A percentile compares a stretch with the other conserved stretches of the same genome.
These are phyloP conservation scores for Stylosanthes scabra DNA, from an alignment of 331 rosid genomes.

Conservation along the genomic window DNA sequence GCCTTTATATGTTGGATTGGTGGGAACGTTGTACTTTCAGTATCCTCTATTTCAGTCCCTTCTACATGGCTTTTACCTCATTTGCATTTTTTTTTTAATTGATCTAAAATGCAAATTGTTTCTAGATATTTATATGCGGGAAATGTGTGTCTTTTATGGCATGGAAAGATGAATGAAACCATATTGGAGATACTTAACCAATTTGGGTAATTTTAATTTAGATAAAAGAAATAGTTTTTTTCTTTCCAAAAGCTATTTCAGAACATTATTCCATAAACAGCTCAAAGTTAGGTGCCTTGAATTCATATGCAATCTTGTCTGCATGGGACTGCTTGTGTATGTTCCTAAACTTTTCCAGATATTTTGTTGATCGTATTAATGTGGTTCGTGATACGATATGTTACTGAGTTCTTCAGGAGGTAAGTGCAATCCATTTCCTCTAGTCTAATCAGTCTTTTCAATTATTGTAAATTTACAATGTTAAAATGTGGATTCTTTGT, in stretches of 20 bases:
- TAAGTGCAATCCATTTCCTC: conserved; percentile 32
- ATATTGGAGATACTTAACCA: conserved; percentile 10
- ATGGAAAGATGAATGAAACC: conserved; percentile 15
- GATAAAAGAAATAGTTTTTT: too few species aligned
- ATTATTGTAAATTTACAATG: not conserved
- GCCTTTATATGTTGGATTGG: conserved; percentile 94
- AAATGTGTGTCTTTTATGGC: not conserved
- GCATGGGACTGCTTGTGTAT: conserved; percentile 33
- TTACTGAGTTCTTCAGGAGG: conserved; percentile 68
- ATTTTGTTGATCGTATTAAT: conserved; percentile 67
- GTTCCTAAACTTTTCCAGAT: conserved; percentile 64
- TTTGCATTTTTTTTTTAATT: not conserved
- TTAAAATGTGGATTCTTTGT: conserved; percentile 16
- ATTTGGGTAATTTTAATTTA: too few species aligned
- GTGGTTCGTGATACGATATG: conserved; percentile 69
- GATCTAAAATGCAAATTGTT: conserved; percentile 18
- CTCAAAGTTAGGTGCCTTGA: conserved; percentile 1
- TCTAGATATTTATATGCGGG: conserved; percentile 13
- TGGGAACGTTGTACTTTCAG: conserved; percentile 96
- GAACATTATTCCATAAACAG: too few species aligned
- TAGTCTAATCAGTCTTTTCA: conserved; percentile 15
- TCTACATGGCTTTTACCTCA: conserved; percentile 3
- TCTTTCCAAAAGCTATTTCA: too few species aligned
- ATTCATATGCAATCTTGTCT: conserved; percentile 18
- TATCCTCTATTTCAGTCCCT: conserved; percentile 58